Conservation (phyloP, 179 eudicot genomes). For the Silene vulgaris region DNA sequence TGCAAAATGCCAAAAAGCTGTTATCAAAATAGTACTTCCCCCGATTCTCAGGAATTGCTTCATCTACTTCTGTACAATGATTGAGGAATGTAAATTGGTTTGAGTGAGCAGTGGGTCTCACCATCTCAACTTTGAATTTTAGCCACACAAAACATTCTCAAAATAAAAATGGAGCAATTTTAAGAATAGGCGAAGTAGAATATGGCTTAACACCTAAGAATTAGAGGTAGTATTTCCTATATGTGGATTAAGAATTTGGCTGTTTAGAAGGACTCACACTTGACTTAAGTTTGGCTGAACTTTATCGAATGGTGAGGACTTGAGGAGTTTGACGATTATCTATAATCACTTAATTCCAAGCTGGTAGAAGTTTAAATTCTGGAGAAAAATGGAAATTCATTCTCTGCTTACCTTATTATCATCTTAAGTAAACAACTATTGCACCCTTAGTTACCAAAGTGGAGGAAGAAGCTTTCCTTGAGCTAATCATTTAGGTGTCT, state of each 20-base stretch:
- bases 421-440: background rate
- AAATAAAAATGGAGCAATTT: no score
- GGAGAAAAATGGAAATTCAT: background rate
- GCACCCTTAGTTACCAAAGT: background rate
- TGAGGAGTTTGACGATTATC: background rate
- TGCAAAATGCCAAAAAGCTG: background rate
- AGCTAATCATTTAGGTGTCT: constrained; percentile 1
- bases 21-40: background rate
- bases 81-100: no score
- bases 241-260: background rate
- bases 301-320: background rate
- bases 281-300: constrained; percentile 11
- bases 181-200: no score
- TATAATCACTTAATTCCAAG: background rate
- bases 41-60: no score
- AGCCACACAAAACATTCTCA: no score
- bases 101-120: no score
- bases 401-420: background rate
- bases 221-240: background rate
- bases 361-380: background rate
- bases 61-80: no score
- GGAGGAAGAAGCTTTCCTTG: constrained; percentile 7
- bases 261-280: background rate
- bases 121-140: no score
- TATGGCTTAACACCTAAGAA: no score